Percentiles rank a stretch among this genome's conserved stretches.
phyloP scores from a whole-genome alignment of 169 alveolate genomes.

The Plasmodium adleri region DNA sequence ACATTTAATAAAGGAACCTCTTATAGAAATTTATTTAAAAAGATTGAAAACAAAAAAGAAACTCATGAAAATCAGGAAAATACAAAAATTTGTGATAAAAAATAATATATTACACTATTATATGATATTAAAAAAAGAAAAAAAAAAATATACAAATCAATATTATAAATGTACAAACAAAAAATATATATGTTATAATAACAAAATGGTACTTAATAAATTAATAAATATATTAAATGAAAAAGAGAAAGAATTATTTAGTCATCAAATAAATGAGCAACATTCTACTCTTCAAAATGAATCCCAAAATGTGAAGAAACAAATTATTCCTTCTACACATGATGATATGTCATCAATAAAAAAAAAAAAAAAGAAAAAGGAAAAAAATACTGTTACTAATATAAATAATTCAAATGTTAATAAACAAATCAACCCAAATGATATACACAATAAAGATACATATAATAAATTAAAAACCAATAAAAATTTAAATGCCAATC shows the following conservation, averaged over 20 bases:
- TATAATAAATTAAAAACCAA: too few species aligned
- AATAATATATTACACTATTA: constrained; percentile 25
- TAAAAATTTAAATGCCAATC: too few species aligned
- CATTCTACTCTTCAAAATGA: too few species aligned
- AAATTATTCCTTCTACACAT: too few species aligned
- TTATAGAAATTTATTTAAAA: background rate
- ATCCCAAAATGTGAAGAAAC: too few species aligned
- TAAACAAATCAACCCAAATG: too few species aligned
- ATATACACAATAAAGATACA: too few species aligned
- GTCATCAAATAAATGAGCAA: too few species aligned
- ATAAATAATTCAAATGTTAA: too few species aligned
- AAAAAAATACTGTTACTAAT: too few species aligned
- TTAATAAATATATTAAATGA: constrained; percentile 4
- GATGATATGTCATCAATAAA: too few species aligned
- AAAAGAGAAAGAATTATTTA: constrained; percentile 24
- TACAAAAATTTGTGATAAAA: constrained; percentile 17
- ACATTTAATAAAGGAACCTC: constrained; percentile 38
- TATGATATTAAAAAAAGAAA: constrained; percentile 18
- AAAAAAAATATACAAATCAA: constrained; percentile 1
- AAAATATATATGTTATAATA: background rate
- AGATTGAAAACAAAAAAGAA: constrained; percentile 8
- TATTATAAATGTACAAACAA: constrained; percentile 15
- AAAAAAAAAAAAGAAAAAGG: too few species aligned
- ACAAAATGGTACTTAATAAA: background rate
- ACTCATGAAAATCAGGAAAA: constrained; percentile 27